Evolutionary conservation across 441 rosid species (phyloP).

Genomic region (Geranium incanum): DNA sequence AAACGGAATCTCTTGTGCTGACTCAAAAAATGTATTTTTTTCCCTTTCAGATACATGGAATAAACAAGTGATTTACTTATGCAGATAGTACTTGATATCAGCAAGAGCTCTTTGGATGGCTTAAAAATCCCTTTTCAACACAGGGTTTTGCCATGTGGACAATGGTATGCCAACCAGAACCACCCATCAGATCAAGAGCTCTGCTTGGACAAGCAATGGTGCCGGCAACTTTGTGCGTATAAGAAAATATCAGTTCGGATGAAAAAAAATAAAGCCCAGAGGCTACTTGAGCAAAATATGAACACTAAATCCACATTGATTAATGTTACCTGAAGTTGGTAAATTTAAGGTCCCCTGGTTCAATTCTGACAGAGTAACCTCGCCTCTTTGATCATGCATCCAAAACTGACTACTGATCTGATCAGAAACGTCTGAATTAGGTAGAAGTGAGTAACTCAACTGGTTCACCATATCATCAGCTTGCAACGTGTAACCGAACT

Average conservation of each 20-base stretch:
- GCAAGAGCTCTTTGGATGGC: slow-evolving; percentile 24
- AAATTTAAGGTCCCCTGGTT: slow-evolving; percentile 23
- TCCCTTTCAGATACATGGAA: not conserved
- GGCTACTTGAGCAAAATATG: slow-evolving; percentile 14
- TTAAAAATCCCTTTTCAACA: slow-evolving; percentile 31
- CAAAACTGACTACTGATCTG: slow-evolving; percentile 31
- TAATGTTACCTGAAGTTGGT: slow-evolving; percentile 48
- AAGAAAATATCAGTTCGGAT: slow-evolving; percentile 13
- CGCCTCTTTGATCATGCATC: slow-evolving; percentile 34
- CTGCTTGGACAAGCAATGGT: slow-evolving; percentile 36
- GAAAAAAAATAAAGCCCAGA: slow-evolving; percentile 12
- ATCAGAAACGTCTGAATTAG: slow-evolving; percentile 16
- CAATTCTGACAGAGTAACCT: not conserved
- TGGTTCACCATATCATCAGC: not conserved
- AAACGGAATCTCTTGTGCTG: not conserved
- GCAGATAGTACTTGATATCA: not conserved
- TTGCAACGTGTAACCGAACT: not conserved
- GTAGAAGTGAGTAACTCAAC: not conserved
- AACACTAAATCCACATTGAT: slow-evolving; percentile 10
- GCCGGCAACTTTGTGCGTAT: slow-evolving; percentile 28
- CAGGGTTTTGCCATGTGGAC: slow-evolving; percentile 31
- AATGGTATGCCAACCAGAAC: slow-evolving; percentile 32
- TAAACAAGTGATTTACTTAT: not conserved
- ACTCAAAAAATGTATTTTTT: not conserved
- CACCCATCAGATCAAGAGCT: slow-evolving; percentile 42